Evolutionary conservation across 1,284 basidiomycete genomes (phyloP), one percentile per base, ranked within the genome.

Genomic region (Tylopilus orsonianus): DNA sequence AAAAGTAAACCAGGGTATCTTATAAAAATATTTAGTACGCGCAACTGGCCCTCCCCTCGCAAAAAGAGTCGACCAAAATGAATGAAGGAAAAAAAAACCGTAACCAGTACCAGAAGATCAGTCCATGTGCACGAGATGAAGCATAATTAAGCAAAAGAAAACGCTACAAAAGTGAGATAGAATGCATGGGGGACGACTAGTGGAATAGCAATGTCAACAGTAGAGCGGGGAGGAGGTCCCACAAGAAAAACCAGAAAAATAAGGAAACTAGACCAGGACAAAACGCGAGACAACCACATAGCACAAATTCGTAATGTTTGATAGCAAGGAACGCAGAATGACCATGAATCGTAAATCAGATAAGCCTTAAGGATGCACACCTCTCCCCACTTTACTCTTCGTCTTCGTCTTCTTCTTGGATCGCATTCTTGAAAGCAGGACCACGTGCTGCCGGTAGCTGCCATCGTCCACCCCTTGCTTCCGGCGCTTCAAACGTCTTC

Each of bases 321-420:
- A 50, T 16, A 46, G 48, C 52, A 56, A 13, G 37, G 26, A 34
- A 44, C 23, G 12, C 45, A 37, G 44, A 46, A 48, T 23, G 41
- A 26, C 20, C 41, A 44, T 26, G 14, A 47, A n/a, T 40, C 46
- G 46, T 33, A 49, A 49, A 36, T 36, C 40, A 24, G 32, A 37
- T 22, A 27, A 56, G 14, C 22, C 37, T n/a, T n/a, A 46, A 45
- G 12, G 42, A 30, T 2, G 16, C 35, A 39, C 35, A 48, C 48
- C 39, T 45, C 49, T 39, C 38, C 30, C 43, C 37, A 34, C 9
- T 18, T 61, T 75, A 75, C 61, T 86, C 83, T 54, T 83, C 87
- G 44, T 80, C 80, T 54, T 82, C 87, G 53, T 90, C 87, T 58
- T 88, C 87, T 62, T 89, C 87, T 61, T 87, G 82, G 49, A 88